Evolutionary conservation across 2,329 filamentous ascomycete genomes (phyloP), one percentile per base, ranked within the genome.

Genomic region (Coniella vitis): DNA sequence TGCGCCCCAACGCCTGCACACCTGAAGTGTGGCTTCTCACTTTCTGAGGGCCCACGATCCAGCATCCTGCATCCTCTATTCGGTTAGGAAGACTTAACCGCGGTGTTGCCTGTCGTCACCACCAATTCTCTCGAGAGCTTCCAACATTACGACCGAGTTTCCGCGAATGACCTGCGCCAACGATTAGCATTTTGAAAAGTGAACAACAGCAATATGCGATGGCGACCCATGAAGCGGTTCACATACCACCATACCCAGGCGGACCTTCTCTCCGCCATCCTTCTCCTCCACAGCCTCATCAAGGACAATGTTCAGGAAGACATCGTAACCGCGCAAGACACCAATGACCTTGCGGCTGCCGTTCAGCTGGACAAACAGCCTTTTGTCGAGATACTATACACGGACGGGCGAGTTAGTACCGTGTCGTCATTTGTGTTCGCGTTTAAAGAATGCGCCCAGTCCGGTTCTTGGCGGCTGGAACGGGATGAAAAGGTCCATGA

Each of bases 121-220:
- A 54, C 79, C 80, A 57, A 87, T 84, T 61, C 83, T 74, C 64
- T 83, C 79, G 50, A 87, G 68, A 9, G 83, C 88, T 71, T 98
- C 94, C 48, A 98, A 80, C 91, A 98, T 96, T 48, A 98, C 90
- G 21, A 98, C 90, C 2, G 91, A 95, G 71, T 98, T 98, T 56
- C 93, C 93, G 59, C 94, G 87, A 62, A 98, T 96, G 56, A 96
- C 87, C 86, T 90, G 54, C 22, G 22, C 22, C 5, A n/a, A 29
- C 2, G 20, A 29, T 45, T 45, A 48, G 35, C 31, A n/a, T 31
- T 3, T 2, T 22, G 25, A 29, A 7, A 43, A 10, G 3, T 3
- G 31, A 20, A 2, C 54, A 78, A 8, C 16, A 1, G 2, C n/a
- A 22, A 31, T 1, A 31, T 39, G 38, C 21, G 22, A 31, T 39